Evolutionary conservation across 139 green algal genomes (phyloP), one percentile per base, ranked within the genome.

Genomic region (Nannochloris sp.): DNA sequence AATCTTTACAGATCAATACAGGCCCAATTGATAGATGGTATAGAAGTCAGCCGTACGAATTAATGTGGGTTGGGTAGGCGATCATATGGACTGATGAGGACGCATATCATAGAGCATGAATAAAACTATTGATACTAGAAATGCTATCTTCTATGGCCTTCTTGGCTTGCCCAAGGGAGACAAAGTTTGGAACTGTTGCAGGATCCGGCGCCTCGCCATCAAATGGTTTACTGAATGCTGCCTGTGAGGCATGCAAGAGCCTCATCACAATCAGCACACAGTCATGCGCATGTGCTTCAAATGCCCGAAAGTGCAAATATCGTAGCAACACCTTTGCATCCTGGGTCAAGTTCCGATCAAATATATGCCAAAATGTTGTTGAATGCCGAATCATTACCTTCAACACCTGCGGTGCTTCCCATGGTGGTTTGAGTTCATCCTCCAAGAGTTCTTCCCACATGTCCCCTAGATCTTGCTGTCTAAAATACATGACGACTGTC

Each of bases 401-500:
- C 36, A 76, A 29, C 8, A 66, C 48, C 15, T 40, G 18, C 14
- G 15, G 19, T 8, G 62, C 69, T 16, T 61, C 36, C 69, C 69
- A 76, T 54, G 69, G 69, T 24, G 37, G 69, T 21, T 44, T 37
- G 12, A 48, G 15, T 16, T 63, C 25, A 51, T 50, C 69, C 5
- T 62, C 48, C 6, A 67, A 23, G 18, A 68, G 23, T 31, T 67
- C 69, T 3, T 59, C 14, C 69, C 69, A 76, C 12, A 71, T 6
- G 1, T 71, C 63, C 3, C 57, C 69, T 12, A 68, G 15, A 16
- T 76, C 69, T 61, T 76, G 72, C 61, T 78, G 72, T 7, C 57
- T 55, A 23, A 69, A 60, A 60, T 73, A 71, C 36, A 53, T 58
- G 16, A 78, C 54, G 24, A 66, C 40, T 3, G 70, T 62, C 3